phyloP scores from a whole-genome alignment of 306 rosid species.

The Cucumis cinereus region DNA sequence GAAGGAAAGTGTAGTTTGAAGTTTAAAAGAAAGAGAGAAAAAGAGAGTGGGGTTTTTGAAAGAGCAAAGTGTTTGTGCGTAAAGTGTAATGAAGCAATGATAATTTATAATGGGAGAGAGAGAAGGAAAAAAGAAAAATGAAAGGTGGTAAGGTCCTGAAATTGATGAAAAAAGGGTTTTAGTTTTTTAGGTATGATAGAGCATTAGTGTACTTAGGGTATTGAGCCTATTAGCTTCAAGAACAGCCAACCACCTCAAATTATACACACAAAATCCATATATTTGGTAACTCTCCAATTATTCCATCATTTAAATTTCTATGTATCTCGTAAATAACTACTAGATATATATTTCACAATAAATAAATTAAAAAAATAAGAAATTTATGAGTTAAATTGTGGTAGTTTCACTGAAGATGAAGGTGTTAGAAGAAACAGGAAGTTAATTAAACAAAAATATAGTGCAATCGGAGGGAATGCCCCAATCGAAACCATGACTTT shows the following conservation, averaged over 20 bases:
- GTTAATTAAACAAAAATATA: slow-evolving; percentile 5
- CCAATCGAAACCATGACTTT: slow-evolving; percentile 38
- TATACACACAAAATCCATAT: neutral
- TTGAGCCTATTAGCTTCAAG: slow-evolving; percentile 19
- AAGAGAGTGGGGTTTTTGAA: neutral
- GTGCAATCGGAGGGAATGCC: slow-evolving; percentile 36
- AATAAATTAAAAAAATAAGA: no score
- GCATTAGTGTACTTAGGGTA: slow-evolving; percentile 34
- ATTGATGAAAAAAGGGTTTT: slow-evolving; percentile 27
- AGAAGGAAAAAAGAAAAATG: neutral
- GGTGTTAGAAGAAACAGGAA: slow-evolving; percentile 17
- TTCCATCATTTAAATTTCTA: no score
- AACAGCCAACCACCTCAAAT: slow-evolving; percentile 34
- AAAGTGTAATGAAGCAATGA: slow-evolving; percentile 23
- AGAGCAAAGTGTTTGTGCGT: slow-evolving; percentile 12
- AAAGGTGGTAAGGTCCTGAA: slow-evolving; percentile 25
- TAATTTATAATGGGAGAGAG: slow-evolving; percentile 35
- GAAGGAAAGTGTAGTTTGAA: neutral
- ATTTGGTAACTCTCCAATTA: neutral
- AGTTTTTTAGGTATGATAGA: slow-evolving; percentile 19
- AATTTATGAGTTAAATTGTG: no score
- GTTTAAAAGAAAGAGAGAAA: neutral
- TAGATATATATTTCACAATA: no score
- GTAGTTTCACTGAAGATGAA: neutral
- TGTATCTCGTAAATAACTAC: no score